Evolutionary conservation across 306 rosid genomes (phyloP).

Genomic region (Prinsepia uniflora): DNA sequence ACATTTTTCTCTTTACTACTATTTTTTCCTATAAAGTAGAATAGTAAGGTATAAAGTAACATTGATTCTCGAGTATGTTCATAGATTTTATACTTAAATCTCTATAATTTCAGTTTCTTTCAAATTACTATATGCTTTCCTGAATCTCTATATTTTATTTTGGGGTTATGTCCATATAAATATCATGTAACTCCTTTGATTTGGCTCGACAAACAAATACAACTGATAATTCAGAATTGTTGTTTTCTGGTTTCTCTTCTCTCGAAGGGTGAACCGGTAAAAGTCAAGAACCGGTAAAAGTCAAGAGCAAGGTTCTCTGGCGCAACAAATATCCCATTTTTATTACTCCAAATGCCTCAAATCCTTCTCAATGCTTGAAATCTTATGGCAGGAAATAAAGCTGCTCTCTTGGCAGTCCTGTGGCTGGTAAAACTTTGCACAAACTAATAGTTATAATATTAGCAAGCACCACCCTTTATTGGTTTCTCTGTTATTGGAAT

Average conservation of each 20-base stretch:
- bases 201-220: background rate
- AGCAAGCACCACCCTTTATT: background rate
- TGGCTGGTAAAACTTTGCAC: constrained; percentile 58
- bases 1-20: background rate
- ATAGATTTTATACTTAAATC: background rate
- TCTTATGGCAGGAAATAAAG: constrained; percentile 59
- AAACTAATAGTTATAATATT: background rate
- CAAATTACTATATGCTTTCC: background rate
- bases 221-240: background rate
- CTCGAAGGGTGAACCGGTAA: constrained; percentile 52
- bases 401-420: constrained; percentile 74
- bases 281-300: constrained; percentile 32
- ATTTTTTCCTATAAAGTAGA: too few relatives aligned
- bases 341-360: constrained; percentile 81
- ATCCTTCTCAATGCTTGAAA: constrained; percentile 74
- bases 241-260: constrained; percentile 11
- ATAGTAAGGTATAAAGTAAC: too few relatives aligned
- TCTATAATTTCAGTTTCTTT: background rate
- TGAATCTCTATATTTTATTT: too few relatives aligned
- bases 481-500: constrained; percentile 3
- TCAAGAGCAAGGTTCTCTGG: constrained; percentile 78
- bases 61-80: background rate
- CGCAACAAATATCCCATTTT: constrained; percentile 77
- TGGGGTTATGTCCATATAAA: background rate
- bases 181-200: background rate